Conservation (phyloP, 2,329 filamentous ascomycete genomes). For the Aaosphaeria pasadenensis region DNA sequence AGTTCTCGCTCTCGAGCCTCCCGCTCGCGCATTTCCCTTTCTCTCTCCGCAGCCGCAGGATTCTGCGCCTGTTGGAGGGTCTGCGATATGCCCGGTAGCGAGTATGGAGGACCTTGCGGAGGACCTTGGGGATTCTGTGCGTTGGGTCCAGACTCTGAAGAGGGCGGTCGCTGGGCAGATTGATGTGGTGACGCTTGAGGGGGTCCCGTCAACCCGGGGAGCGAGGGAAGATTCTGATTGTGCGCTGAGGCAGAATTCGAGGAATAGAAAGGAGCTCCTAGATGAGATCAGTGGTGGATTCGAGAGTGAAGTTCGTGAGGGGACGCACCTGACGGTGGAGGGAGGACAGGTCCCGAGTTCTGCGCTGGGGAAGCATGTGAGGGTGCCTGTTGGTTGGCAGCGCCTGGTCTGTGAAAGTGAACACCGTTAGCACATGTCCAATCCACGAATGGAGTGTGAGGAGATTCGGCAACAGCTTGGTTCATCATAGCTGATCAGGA, state of each 20-base stretch:
- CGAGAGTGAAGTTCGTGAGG: conserved; percentile 5
- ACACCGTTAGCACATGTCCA: conserved; percentile 15
- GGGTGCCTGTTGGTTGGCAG: conserved; percentile 27
- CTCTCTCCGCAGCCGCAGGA: conserved; percentile 38
- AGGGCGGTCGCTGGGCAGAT: conserved; percentile 31
- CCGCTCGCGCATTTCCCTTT: conserved; percentile 47
- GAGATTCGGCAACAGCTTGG: conserved; percentile 10
- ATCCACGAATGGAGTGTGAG: conserved; percentile 8
- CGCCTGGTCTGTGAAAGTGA: conserved; percentile 23
- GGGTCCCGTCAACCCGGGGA: conserved; percentile 44
- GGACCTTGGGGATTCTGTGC: conserved; percentile 30
- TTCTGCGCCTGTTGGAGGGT: conserved; percentile 40
- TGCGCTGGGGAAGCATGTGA: conserved; percentile 35
- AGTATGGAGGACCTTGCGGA: conserved; percentile 40
- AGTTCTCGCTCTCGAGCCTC: conserved; percentile 50
- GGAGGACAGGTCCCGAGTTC: conserved; percentile 35
- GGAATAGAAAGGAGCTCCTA: conserved; percentile 39
- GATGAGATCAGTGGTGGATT: conserved; percentile 13
- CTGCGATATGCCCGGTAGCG: conserved; percentile 45
- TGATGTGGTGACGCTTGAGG: conserved; percentile 42
- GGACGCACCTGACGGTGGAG: conserved; percentile 38
- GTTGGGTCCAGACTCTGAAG: conserved; percentile 33
- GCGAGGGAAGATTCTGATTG: conserved; percentile 44
- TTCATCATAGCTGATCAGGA: conserved; percentile 12
- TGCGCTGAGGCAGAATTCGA: conserved; percentile 33